Conservation (phyloP, 306 rosid genomes). For the Fragaria iinumae region DNA sequence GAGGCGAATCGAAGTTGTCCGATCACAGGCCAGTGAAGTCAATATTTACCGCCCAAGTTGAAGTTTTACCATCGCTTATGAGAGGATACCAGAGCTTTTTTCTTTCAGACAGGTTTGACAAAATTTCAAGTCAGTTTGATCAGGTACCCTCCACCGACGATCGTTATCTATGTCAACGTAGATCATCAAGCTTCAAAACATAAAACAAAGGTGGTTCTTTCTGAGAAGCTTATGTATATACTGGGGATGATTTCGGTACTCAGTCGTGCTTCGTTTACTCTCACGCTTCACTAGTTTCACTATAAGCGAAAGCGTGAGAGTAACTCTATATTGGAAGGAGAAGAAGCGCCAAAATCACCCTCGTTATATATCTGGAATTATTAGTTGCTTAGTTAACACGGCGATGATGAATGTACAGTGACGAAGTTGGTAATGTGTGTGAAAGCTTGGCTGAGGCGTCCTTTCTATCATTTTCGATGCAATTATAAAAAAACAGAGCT, state of each 20-base stretch:
- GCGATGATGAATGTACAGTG: slow-evolving; percentile 8
- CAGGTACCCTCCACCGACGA: slow-evolving; percentile 41
- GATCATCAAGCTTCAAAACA: slow-evolving; percentile 42
- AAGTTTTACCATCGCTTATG: slow-evolving; percentile 18
- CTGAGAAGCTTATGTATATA: not conserved
- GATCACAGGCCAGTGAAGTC: slow-evolving; percentile 90
- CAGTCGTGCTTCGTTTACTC: not conserved
- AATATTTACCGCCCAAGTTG: slow-evolving; percentile 52
- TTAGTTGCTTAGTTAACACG: not conserved
- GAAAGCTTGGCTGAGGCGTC: not conserved
- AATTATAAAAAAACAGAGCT: not conserved
- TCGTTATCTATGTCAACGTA: slow-evolving; percentile 26
- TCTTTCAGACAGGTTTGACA: slow-evolving; percentile 53
- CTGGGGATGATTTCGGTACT: not conserved
- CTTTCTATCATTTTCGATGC: not conserved
- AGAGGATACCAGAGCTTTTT: slow-evolving; percentile 37
- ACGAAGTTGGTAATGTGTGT: slow-evolving; percentile 3
- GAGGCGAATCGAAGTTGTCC: slow-evolving; percentile 70
- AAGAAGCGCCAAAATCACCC: not conserved
- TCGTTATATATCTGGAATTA: not conserved
- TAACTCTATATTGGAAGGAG: not conserved
- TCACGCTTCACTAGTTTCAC: not conserved
- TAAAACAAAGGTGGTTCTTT: not conserved
- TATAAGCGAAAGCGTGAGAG: not conserved
- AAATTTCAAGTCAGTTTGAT: slow-evolving; percentile 40